A percentile compares a stretch with the other conserved stretches of the same genome.
Evolutionary conservation across 768 basidiomycete species (phyloP).

Genomic region (Lentinula boryana): DNA sequence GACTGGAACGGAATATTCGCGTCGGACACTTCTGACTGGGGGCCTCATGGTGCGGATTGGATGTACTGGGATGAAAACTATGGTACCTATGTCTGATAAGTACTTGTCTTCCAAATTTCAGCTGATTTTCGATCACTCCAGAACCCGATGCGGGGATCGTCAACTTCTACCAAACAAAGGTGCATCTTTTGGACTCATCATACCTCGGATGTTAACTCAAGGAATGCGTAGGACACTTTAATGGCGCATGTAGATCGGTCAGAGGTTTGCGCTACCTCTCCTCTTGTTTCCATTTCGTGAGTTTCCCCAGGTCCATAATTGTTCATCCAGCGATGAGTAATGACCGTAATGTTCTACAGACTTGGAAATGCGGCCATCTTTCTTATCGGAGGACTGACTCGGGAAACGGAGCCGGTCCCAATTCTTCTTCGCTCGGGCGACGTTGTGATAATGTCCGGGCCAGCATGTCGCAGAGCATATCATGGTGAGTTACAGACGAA

Average conservation of each 20-base stretch:
- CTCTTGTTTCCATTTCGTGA: constrained; percentile 91
- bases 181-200: constrained; percentile 9
- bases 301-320: constrained; percentile 16
- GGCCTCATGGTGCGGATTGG: constrained; percentile 56
- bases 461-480: constrained; percentile 77
- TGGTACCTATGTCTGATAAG: constrained; percentile 34
- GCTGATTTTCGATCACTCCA: constrained; percentile 19
- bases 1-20: constrained; percentile 68
- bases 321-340: background rate
- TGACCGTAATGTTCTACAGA: constrained; percentile 28
- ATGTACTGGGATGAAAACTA: constrained; percentile 72
- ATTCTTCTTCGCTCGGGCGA: constrained; percentile 91
- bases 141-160: constrained; percentile 96
- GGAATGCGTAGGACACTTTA: constrained; percentile 63
- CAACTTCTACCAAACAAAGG: constrained; percentile 88
- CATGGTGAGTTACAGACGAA: constrained; percentile 56
- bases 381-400: constrained; percentile 78
- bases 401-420: constrained; percentile 70
- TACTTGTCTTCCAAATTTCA: background rate
- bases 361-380: constrained; percentile 88
- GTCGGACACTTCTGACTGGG: constrained; percentile 39
- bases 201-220: background rate
- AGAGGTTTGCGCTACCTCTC: constrained; percentile 88
- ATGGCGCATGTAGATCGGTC: constrained; percentile 99
- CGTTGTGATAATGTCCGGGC: constrained; percentile 89